Evolutionary conservation across 495 filamentous ascomycete species (phyloP).

Genomic region (Aspergillus olivimuriae): DNA sequence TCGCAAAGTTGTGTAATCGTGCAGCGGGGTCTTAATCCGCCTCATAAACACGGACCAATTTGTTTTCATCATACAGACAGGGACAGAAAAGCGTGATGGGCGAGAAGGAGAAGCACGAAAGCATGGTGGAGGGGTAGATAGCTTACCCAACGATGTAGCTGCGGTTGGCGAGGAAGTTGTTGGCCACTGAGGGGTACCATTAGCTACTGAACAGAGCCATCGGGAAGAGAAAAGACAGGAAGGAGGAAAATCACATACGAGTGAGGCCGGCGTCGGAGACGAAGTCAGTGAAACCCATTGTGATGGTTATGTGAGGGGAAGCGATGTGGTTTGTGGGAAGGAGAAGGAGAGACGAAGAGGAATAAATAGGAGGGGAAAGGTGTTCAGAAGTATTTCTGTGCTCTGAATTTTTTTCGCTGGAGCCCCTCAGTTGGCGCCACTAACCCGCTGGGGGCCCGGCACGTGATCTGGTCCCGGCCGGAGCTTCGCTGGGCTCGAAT

Average conservation of each 20-base stretch:
- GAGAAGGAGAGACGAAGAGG: conserved; percentile 21
- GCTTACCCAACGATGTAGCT: conserved; percentile 92
- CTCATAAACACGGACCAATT: conserved; percentile 99
- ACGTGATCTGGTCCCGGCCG: conserved; percentile 32
- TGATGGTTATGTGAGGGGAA: conserved; percentile 30
- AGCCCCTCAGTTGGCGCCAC: conserved; percentile 22
- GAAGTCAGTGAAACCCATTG: conserved; percentile 96
- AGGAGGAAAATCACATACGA: conserved; percentile 50
- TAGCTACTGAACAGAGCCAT: conserved; percentile 23
- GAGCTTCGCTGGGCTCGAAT: conserved; percentile 27
- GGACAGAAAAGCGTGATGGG: too few species aligned
- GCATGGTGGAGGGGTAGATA: conserved; percentile 8
- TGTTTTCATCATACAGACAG: conserved; percentile 70
- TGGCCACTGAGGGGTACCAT: conserved; percentile 64
- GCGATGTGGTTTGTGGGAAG: conserved; percentile 16
- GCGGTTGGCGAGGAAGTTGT: conserved; percentile 82
- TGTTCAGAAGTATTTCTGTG: conserved; percentile 20
- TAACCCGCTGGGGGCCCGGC: too few species aligned
- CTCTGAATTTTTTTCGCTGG: conserved; percentile 33
- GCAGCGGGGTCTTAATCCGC: conserved; percentile 92
- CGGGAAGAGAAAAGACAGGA: conserved; percentile 13
- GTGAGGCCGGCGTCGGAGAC: conserved; percentile 79
- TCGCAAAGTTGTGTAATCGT: conserved; percentile 76
- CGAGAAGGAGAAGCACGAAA: conserved; percentile 8
- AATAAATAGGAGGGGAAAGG: conserved; percentile 17